Evolutionary conservation across 306 rosid genomes (phyloP).

Genomic region (Ormosia semicastrata): DNA sequence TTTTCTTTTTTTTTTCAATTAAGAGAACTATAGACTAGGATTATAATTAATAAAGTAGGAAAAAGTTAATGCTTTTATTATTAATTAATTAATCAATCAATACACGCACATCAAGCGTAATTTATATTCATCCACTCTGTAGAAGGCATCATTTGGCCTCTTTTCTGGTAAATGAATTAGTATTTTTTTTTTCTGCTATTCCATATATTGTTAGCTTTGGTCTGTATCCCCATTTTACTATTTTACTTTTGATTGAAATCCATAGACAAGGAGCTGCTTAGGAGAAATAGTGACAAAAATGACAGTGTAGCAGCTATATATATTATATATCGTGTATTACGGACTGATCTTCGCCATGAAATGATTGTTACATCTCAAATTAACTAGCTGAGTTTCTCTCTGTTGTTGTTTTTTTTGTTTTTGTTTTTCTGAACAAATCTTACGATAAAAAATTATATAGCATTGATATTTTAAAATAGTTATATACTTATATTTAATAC

Average conservation of each 20-base stretch:
- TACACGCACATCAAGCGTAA: background rate
- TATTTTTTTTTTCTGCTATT: background rate
- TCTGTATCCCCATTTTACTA: background rate
- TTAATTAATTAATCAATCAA: too few relatives aligned
- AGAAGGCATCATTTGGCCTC: background rate
- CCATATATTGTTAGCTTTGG: background rate
- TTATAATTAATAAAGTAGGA: background rate
- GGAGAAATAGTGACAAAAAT: background rate
- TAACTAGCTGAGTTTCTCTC: background rate
- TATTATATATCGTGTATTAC: background rate
- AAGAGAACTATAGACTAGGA: background rate
- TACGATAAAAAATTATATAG: background rate
- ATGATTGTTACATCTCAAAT: background rate
- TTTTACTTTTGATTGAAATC: background rate
- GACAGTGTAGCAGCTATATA: background rate
- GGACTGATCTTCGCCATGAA: background rate
- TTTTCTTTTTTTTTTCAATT: background rate
- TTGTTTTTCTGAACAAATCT: too few relatives aligned
- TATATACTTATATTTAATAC: too few relatives aligned
- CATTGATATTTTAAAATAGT: too few relatives aligned
- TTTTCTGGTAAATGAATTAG: background rate
- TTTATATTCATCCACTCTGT: background rate
- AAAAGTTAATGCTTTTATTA: background rate
- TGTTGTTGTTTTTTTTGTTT: background rate
- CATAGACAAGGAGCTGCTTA: background rate